Evolutionary conservation across 2,329 filamentous ascomycete genomes (phyloP), one percentile per base, ranked within the genome.

Genomic region (Rutstroemia sp.): DNA sequence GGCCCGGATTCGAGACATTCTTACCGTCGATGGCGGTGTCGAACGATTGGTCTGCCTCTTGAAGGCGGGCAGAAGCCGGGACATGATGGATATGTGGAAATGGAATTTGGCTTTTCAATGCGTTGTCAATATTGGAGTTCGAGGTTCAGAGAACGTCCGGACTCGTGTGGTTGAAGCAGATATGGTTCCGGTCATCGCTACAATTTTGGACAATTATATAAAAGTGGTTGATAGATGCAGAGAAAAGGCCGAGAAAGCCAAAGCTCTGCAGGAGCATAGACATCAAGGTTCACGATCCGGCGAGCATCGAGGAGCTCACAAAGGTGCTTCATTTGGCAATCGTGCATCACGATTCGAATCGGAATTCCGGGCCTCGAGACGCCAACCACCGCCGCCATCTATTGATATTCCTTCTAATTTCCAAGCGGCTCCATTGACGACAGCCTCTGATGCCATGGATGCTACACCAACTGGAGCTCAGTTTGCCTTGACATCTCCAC

Each of bases 41-140:
- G 94, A 99, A 76, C 80, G 92, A 63, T 78, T 99, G 65, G 89
- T 99, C 70, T 96, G 91, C 80, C 96, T 99, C 69, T 82, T 99
- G 72, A 99, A 99, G 74, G 90, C 96, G 73, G 94, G 94, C 61
- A 82, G 94, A 70, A 96, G 89, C 75, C 95, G 92, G 73, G 92
- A 99, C 71, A 87, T 96, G 85, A 96, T 97, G 92, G 92, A 96
- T 72, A 96, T 96, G 89, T 99, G 94, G 94, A 97, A 97, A 75
- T 99, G 94, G 94, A 99, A 96, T 69, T 80, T 99, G 61, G 94
- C 94, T 53, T 99, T 99, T 72, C 94, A 97, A 73, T 99, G 94
- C 72, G 92, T 97, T 62, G 94, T 99, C 70, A 99, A 99, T 73
- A 97, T 99, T 69, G 94, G 94, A 57, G 92, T 99, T 58, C 84